A percentile compares a stretch with the other conserved stretches of the same genome.
phyloP scores from a whole-genome alignment of 805 yeast genomes.

The Blastobotrys americana region DNA sequence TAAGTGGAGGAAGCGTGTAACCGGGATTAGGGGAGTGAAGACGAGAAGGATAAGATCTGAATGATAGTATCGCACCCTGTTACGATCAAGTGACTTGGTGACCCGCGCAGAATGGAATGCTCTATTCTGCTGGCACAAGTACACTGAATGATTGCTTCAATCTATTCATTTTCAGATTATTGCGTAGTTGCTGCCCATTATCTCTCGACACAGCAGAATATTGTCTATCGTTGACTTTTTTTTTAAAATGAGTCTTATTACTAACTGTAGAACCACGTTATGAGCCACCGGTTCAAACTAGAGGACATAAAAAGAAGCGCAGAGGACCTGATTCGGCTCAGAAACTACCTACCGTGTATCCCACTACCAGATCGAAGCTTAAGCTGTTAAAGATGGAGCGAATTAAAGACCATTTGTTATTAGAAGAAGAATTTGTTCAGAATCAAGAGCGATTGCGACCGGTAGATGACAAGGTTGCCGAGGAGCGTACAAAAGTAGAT shows the following conservation, averaged over 20 bases:
- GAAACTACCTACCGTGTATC: constrained; percentile 80
- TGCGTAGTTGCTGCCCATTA: no score
- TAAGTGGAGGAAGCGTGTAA: not conserved
- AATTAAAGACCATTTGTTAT: constrained; percentile 87
- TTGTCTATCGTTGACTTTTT: no score
- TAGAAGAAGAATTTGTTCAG: constrained; percentile 93
- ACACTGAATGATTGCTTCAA: no score
- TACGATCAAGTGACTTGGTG: not conserved
- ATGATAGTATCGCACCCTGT: not conserved
- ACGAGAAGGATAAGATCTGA: not conserved
- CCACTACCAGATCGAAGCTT: constrained; percentile 88
- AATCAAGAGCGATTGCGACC: constrained; percentile 94
- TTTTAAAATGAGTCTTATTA: not conserved
- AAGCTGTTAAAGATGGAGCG: constrained; percentile 88
- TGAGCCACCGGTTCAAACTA: constrained; percentile 96
- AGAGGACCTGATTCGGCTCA: constrained; percentile 84
- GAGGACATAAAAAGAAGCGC: constrained; percentile 81
- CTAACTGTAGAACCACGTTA: constrained; percentile 77
- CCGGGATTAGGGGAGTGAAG: not conserved
- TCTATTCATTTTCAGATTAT: no score
- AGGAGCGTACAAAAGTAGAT: constrained; percentile 90
- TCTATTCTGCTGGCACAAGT: no score
- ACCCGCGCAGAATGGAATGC: no score
- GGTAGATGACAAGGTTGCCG: constrained; percentile 92
- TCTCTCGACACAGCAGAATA: no score